Evolutionary conservation across 345 rosid genomes (phyloP), one percentile per base, ranked within the genome.

Genomic region (Reutealis trisperma): DNA sequence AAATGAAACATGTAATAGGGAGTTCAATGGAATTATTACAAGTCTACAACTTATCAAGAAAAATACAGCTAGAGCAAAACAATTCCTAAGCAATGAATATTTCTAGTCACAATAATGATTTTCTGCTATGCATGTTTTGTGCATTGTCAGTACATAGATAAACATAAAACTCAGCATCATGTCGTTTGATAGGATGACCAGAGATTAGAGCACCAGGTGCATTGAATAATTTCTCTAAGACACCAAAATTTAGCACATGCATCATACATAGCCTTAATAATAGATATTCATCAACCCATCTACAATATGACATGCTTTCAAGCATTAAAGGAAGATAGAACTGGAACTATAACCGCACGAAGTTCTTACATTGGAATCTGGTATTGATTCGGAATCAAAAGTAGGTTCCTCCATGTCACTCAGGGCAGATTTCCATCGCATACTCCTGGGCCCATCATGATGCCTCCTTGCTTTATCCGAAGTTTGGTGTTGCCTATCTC

Each of bases 391-490:
- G 0, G 79, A 34, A 32, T 77, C 78, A 44, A 54, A 42, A 60
- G 12, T 47, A 37, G 42, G 73, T 14, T 81, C 88, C 44, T 58
- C 62, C 4, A 52, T 63, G 66, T 85, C 82, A 37, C 49, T 30
- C 8, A 85, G 81, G 62, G 81, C 86, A 78, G 75, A 62, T 67
- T 81, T 85, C 88, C 88, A 85, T 71, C 83, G 76, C 73, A 41
- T 42, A 11, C 74, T 74, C 75, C 70, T 76, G 55, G 74, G 58
- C 67, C 63, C 79, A 60, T 62, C 59, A 44, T 24, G 63, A 72
- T 22, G 73, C 61, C 15, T 72, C 70, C 37, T 64, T 13, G 84
- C 66, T 64, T 64, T 59, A 49, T 67, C 70, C 0, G 7, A 42
- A 37, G 58, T 75, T 60, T 63, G 41, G 37, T 5, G 22, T 44